Base-by-base conservation (phyloP, 495 filamentous ascomycete genomes). In the Neurospora sp. region DNA sequence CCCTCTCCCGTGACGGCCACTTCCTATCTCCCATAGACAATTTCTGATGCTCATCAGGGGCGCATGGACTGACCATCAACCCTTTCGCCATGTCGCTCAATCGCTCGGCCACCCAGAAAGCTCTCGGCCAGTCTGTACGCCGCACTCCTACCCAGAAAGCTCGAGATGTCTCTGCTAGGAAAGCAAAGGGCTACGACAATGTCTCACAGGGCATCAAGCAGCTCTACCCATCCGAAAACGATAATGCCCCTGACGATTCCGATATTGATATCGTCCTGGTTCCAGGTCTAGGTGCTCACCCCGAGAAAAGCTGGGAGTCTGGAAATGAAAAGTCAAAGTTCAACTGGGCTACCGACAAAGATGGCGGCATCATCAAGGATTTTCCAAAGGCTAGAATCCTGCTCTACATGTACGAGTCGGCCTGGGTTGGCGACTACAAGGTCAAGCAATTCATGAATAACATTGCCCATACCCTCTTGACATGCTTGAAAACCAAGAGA, bases 401-500 rank as follows among this genome's bases (percentile, higher is more conserved):
- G 22, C 53, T 61, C 53, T 61, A 61, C 22, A 61, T 61, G 53
- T 31, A 31, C 53, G 22, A 61, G 12, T 61, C 22, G 20, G 53
- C 22, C 53, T 61, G 53, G 53, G 12, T 71, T 12, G 72, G 20
- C 5, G 20, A 31, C 42, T 68, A 12, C 35, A 71, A 71, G 41
- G 27, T 71, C 70, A 71, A 61, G 70, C 70, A 71, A n/a, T 66
- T 37, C 70, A 66, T 71, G 41, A 61, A 9, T 8, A 75, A 22
- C 35, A 76, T 74, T 20, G 70, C 69, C 39, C 70, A 75, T 59
- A 71, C 16, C 22, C 68, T 75, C 5, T 69, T 73, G 16, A 22
- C n/a, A 66, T 27, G 42, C 69, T 75, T 68, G 46, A 48, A 48
- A 16, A 48, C 40, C 68, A 35, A 42, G 70, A 70, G 31, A 68